These are phyloP conservation scores for Aspergillus avenaceus DNA, from an alignment of 495 filamentous ascomycete species.

Conservation along the genomic window DNA sequence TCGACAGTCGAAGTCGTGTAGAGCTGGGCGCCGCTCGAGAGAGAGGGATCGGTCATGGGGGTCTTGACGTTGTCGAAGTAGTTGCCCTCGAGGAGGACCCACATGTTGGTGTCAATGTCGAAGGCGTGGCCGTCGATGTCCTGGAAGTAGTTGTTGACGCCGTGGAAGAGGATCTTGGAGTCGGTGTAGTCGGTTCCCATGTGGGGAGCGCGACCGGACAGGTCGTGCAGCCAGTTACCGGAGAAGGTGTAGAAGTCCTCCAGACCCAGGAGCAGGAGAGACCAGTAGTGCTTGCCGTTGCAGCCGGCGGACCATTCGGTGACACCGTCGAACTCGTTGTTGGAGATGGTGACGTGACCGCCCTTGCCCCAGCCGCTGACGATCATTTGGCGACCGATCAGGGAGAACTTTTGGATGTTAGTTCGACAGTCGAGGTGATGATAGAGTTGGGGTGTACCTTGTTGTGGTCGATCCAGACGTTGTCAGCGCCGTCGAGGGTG, in stretches of 20 bases:
- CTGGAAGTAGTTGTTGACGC: conserved; percentile 12
- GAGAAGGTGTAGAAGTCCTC: conserved; percentile 39
- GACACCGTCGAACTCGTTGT: conserved; percentile 38
- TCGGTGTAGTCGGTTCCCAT: conserved; percentile 22
- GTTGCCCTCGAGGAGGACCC: conserved; percentile 12
- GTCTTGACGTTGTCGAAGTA: conserved; percentile 4
- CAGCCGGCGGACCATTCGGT: conserved; percentile 43
- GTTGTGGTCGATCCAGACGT: conserved; percentile 25
- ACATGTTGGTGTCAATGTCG: conserved; percentile 2
- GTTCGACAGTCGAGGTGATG: too few relatives aligned
- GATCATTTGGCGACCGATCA: conserved; percentile 42
- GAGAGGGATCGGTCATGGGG: background rate
- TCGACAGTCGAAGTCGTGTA: background rate
- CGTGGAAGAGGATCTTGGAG: conserved; percentile 23
- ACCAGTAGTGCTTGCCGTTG: conserved; percentile 43
- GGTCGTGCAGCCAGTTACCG: conserved; percentile 45
- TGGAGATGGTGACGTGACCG: conserved; percentile 25
- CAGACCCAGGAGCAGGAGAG: conserved; percentile 39
- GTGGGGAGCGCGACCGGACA: conserved; percentile 41
- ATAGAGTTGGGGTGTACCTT: conserved; percentile 4
- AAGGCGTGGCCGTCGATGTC: conserved; percentile 11
- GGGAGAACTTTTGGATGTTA: too few relatives aligned
- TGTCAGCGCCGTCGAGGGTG: conserved; percentile 12
- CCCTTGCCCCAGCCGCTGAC: conserved; percentile 29
- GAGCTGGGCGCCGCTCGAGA: background rate